Evolutionary conservation across 352 stramenopile species (phyloP).

Genomic region (Globisporangium nodosum): DNA sequence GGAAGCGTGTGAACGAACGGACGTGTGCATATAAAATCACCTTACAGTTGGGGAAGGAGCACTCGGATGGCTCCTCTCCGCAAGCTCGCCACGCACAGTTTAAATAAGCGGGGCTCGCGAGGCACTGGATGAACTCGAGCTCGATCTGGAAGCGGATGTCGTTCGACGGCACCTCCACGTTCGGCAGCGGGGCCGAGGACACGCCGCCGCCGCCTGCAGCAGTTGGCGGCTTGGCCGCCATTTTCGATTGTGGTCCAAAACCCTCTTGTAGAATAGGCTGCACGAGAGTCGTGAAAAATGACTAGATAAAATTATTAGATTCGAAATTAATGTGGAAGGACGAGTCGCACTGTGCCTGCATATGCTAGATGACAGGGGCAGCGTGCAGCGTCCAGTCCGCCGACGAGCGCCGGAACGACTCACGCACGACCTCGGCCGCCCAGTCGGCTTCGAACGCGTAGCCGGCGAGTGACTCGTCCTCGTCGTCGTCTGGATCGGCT

Average conservation of each 20-base stretch:
- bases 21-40: neutral
- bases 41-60: neutral
- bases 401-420: slow-evolving; percentile 2
- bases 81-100: slow-evolving; percentile 51
- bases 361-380: slow-evolving; percentile 3
- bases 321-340: neutral
- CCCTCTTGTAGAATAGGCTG: too few relatives aligned
- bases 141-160: slow-evolving; percentile 91
- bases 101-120: slow-evolving; percentile 85
- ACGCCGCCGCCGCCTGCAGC: neutral
- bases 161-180: slow-evolving; percentile 75
- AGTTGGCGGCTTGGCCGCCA: neutral
- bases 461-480: slow-evolving; percentile 49
- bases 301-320: too few relatives aligned
- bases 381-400: slow-evolving; percentile 1
- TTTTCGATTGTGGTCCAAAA: neutral
- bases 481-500: slow-evolving; percentile 10
- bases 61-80: too few relatives aligned
- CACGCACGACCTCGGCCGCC: slow-evolving; percentile 27
- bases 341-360: neutral
- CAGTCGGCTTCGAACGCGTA: slow-evolving; percentile 81
- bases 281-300: too few relatives aligned
- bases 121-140: slow-evolving; percentile 91
- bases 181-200: slow-evolving; percentile 5
- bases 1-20: too few relatives aligned